phyloP scores from a whole-genome alignment of 768 basidiomycete genomes.

The Pleurotus pulmonarius region DNA sequence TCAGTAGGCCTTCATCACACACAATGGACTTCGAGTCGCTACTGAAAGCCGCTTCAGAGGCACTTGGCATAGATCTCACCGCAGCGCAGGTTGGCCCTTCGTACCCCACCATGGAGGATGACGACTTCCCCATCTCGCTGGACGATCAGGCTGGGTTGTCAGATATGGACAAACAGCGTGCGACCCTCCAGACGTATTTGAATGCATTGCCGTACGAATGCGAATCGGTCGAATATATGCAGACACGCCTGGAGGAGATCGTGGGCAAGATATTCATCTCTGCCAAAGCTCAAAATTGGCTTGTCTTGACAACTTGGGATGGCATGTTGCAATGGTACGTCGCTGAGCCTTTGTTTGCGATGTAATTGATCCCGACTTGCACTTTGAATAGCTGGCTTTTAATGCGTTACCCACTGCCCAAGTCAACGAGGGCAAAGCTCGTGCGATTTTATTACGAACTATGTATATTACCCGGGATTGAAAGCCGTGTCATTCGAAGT shows the following conservation, averaged over 20 bases:
- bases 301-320: constrained; percentile 72
- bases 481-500: constrained; percentile 62
- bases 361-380: constrained; percentile 1
- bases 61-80: constrained; percentile 6
- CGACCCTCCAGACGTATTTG: constrained; percentile 62
- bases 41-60: constrained; percentile 1
- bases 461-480: constrained; percentile 72
- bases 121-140: constrained; percentile 37
- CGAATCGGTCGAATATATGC: constrained; percentile 72
- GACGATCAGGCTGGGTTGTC: constrained; percentile 34
- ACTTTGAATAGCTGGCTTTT: constrained; percentile 60
- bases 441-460: constrained; percentile 77
- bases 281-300: constrained; percentile 75
- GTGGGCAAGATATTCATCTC: constrained; percentile 66
- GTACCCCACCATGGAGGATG: constrained; percentile 48
- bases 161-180: constrained; percentile 54
- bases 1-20: not conserved
- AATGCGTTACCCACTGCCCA: constrained; percentile 76
- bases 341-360: not conserved
- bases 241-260: constrained; percentile 62
- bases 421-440: constrained; percentile 65
- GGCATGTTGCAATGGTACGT: constrained; percentile 72
- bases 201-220: constrained; percentile 69
- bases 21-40: constrained; percentile 2
- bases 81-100: not conserved